phyloP scores from a whole-genome alignment of 306 rosid species.

The Begonia peltatifolia region DNA sequence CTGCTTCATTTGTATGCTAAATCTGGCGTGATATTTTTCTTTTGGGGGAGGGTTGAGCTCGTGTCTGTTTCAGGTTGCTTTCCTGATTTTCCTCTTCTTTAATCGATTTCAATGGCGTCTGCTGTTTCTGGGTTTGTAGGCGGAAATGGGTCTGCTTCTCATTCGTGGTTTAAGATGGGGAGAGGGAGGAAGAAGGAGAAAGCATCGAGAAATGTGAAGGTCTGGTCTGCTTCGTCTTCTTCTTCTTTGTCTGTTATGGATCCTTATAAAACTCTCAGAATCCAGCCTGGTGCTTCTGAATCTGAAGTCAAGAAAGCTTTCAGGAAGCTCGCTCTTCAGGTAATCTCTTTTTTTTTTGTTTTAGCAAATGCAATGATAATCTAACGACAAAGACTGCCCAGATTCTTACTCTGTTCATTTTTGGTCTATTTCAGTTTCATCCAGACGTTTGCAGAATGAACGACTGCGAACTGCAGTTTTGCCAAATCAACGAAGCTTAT shows the following conservation, averaged over 20 bases:
- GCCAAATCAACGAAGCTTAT: constrained; percentile 74
- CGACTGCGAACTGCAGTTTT: constrained; percentile 68
- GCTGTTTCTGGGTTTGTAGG: constrained; percentile 41
- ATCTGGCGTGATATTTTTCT: too few species aligned
- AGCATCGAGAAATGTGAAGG: constrained; percentile 11
- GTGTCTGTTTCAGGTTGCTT: too few species aligned
- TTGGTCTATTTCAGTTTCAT: constrained; percentile 43
- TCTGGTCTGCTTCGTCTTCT: constrained; percentile 30
- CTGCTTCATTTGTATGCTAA: too few species aligned
- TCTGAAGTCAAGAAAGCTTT: constrained; percentile 80
- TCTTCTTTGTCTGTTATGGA: constrained; percentile 32
- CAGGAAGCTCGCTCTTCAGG: constrained; percentile 56
- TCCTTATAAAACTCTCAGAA: constrained; percentile 62
- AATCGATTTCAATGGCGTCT: constrained; percentile 26
- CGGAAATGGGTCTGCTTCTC: constrained; percentile 5
- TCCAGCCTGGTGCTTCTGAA: constrained; percentile 63
- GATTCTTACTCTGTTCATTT: too few species aligned
- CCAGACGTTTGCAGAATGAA: constrained; percentile 82
- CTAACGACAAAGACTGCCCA: too few species aligned
- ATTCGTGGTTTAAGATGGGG: constrained; percentile 28
- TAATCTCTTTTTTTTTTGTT: too few species aligned
- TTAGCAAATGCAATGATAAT: too few species aligned
- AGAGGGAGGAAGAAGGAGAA: constrained; percentile 14
- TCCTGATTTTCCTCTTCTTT: too few species aligned
- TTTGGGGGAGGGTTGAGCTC: too few species aligned